Evolutionary conservation across 177 flowering plant genomes (phyloP).

Genomic region (Vitis hybrid): DNA sequence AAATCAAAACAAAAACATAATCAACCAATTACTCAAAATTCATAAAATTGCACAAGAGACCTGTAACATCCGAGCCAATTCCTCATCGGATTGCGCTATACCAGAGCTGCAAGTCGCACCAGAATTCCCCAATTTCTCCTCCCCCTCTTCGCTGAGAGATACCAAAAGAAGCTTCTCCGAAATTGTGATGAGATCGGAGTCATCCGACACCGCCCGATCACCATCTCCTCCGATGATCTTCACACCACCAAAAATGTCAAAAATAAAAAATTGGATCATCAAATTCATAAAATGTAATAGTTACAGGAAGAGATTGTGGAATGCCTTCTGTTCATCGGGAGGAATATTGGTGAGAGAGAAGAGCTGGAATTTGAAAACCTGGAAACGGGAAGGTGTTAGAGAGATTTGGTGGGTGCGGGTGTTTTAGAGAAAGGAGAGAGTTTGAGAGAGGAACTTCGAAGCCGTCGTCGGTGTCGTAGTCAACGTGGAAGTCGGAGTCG

Average conservation of each 20-base stretch:
- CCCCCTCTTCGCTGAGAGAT: conserved; percentile 39
- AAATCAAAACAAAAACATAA: not conserved
- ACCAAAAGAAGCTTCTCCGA: conserved; percentile 54
- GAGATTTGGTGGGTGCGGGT: not conserved
- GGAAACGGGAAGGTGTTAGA: conserved; percentile 10
- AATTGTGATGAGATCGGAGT: conserved; percentile 57
- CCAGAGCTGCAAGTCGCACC: not conserved
- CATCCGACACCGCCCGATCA: conserved; percentile 41
- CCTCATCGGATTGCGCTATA: conserved; percentile 60
- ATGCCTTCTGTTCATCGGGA: conserved; percentile 82
- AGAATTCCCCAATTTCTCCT: conserved; percentile 10
- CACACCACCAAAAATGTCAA: not conserved
- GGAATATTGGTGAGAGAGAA: conserved; percentile 85
- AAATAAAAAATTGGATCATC: not conserved
- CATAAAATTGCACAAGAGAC: conserved; percentile 18
- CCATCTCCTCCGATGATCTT: conserved; percentile 56
- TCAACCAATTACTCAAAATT: not conserved
- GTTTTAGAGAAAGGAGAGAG: conserved; percentile 6
- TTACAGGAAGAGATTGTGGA: no score
- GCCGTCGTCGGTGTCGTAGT: conserved; percentile 90
- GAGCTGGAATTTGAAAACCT: conserved; percentile 87
- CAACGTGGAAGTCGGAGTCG: conserved; percentile 58
- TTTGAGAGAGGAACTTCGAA: conserved; percentile 57
- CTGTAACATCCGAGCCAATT: conserved; percentile 88
- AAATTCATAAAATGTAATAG: no score